phyloP scores from a whole-genome alignment of 495 filamentous ascomycete species.

The Pseudotulostoma volvatum region DNA sequence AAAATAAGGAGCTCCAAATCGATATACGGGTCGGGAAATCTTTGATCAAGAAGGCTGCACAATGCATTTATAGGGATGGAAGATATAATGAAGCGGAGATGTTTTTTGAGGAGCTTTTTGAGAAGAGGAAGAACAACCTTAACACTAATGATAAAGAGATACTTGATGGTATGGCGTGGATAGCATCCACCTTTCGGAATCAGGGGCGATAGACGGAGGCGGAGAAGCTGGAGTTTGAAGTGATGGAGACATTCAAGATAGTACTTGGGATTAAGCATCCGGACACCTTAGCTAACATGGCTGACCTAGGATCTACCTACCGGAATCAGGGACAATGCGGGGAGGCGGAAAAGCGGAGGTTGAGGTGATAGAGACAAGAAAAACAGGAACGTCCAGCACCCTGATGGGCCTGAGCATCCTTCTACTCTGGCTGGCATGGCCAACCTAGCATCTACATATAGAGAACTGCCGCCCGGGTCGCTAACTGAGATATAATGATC shows the following conservation, averaged over 20 bases:
- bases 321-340: constrained; percentile 7
- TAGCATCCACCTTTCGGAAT: constrained; percentile 7
- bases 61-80: not conserved
- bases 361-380: constrained; percentile 7
- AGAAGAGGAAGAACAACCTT: constrained; percentile 2
- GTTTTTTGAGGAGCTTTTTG: constrained; percentile 3
- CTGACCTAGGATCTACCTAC: constrained; percentile 7
- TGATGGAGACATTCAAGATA: constrained; percentile 6
- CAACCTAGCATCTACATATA: no score
- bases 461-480: no score
- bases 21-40: not conserved
- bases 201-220: constrained; percentile 15
- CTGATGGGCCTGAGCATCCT: no score
- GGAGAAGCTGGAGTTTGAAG: constrained; percentile 6
- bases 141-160: constrained; percentile 7
- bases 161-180: constrained; percentile 6
- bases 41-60: not conserved
- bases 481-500: no score
- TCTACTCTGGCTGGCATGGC: no score
- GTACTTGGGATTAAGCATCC: constrained; percentile 18
- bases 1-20: constrained; percentile 2
- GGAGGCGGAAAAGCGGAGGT: constrained; percentile 10
- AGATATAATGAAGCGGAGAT: constrained; percentile 8
- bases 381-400: no score
- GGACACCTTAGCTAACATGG: constrained; percentile 12